Conservation (phyloP, 2,329 filamentous ascomycete species). For the Xylaria sp. region DNA sequence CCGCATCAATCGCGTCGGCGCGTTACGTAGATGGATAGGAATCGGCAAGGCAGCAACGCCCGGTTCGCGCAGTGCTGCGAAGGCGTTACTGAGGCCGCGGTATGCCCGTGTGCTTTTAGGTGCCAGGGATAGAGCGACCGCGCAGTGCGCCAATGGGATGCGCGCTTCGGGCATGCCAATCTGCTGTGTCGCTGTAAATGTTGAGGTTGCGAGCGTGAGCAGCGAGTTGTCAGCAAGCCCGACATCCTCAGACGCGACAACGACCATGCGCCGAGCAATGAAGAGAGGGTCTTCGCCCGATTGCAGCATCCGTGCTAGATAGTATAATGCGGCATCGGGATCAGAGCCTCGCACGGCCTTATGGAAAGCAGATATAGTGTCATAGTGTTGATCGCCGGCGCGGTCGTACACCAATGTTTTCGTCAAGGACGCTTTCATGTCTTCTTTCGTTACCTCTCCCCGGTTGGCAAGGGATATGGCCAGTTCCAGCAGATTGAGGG, state of each 20-base stretch:
- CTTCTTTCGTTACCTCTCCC: conserved; percentile 70
- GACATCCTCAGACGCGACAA: conserved; percentile 93
- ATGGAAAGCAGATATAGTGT: conserved; percentile 96
- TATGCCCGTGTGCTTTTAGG: conserved; percentile 90
- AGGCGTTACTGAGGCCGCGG: conserved; percentile 78
- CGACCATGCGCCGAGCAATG: conserved; percentile 89
- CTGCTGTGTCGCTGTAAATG: conserved; percentile 87
- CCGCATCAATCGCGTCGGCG: conserved; percentile 90
- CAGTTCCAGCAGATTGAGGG: conserved; percentile 89
- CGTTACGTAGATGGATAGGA: conserved; percentile 87
- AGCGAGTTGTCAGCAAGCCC: conserved; percentile 87
- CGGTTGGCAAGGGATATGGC: conserved; percentile 77
- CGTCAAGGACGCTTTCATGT: conserved; percentile 82
- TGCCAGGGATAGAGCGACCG: conserved; percentile 79
- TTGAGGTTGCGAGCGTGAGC: conserved; percentile 80
- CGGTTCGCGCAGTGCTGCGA: conserved; percentile 78
- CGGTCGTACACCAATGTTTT: conserved; percentile 95
- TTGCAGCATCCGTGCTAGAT: conserved; percentile 93
- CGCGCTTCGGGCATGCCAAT: conserved; percentile 94
- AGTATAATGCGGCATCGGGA: conserved; percentile 88
- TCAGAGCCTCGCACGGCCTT: conserved; percentile 91
- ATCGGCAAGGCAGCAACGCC: conserved; percentile 82
- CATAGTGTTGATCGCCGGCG: conserved; percentile 95
- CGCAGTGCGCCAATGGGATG: conserved; percentile 87
- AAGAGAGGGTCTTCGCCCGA: conserved; percentile 93